A percentile compares a stretch with the other conserved stretches of the same genome.
Conservation (phyloP, 257 asterid species). For the Solanum corneliomulleri region DNA sequence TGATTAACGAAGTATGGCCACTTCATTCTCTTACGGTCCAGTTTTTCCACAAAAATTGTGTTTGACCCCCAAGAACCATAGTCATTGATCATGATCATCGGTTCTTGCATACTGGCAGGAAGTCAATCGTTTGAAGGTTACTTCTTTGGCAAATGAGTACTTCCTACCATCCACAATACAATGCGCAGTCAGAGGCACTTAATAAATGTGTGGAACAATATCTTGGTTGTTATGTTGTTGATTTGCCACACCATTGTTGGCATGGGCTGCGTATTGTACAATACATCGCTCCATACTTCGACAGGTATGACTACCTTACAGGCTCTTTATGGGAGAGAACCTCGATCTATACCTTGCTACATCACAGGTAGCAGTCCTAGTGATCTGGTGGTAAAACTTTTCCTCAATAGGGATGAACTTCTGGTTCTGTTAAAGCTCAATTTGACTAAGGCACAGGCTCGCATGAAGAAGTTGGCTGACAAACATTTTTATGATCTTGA, state of each 20-base stretch:
- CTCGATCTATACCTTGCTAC: background rate
- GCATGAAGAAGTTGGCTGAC: background rate
- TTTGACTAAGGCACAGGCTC: background rate
- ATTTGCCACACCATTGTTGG: background rate
- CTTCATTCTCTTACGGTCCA: background rate
- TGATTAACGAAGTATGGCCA: background rate
- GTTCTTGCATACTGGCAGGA: background rate
- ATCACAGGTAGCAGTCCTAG: background rate
- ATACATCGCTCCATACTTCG: background rate
- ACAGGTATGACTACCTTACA: background rate
- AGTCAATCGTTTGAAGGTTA: background rate
- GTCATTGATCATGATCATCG: background rate
- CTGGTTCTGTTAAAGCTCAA: background rate
- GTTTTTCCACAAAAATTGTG: background rate
- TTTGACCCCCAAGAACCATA: background rate
- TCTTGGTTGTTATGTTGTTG: background rate
- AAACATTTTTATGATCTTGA: background rate
- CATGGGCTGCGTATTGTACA: background rate
- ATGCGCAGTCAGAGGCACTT: background rate
- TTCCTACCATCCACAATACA: background rate
- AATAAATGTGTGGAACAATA: background rate
- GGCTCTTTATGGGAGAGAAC: background rate
- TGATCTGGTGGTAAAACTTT: background rate
- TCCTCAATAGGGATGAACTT: background rate
- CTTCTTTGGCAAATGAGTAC: background rate